Percentiles rank a stretch among this genome's conserved stretches.
Conservation (phyloP, 2,329 filamentous ascomycete species). For the Microthyrium microscopicum region DNA sequence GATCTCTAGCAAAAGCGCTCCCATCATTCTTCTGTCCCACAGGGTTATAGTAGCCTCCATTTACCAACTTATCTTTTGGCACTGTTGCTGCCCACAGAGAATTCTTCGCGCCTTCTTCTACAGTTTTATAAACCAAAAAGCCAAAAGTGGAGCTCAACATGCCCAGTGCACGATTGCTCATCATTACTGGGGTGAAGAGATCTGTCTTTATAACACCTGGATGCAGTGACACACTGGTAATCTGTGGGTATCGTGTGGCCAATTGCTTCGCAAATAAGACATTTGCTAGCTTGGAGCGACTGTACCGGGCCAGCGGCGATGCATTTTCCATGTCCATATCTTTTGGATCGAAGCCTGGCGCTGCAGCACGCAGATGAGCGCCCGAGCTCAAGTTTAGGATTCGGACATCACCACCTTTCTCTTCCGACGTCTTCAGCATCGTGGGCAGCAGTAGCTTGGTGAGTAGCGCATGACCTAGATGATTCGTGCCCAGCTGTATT, state of each 20-base stretch:
- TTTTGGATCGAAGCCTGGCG: constrained; percentile 1
- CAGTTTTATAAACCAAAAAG: constrained; percentile 8
- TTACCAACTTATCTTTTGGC: constrained; percentile 19
- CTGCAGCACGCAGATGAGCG: constrained; percentile 1
- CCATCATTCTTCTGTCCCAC: constrained; percentile 15
- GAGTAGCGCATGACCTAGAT: constrained; percentile 9
- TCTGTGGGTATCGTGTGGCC: constrained; percentile 26
- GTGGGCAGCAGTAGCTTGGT: constrained; percentile 7
- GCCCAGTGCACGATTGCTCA: constrained; percentile 1
- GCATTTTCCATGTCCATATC: constrained; percentile 1
- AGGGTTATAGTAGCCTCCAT: constrained; percentile 26
- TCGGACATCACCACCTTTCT: constrained; percentile 5
- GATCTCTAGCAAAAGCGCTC: constrained; percentile 14
- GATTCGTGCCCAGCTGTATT: constrained; percentile 9
- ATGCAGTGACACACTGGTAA: constrained; percentile 29
- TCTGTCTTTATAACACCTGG: constrained; percentile 34
- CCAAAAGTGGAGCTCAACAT: background rate
- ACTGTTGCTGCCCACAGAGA: constrained; percentile 26
- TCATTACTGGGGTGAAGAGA: constrained; percentile 12
- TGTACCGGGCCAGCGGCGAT: constrained; percentile 22
- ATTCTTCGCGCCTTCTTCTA: constrained; percentile 21
- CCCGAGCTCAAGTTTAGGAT: constrained; percentile 7
- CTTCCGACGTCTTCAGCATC: constrained; percentile 5
- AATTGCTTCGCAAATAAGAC: constrained; percentile 29
- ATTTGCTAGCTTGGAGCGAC: constrained; percentile 33